Conservation (phyloP, 305 asterid genomes). For the Fraxinus velutina region DNA sequence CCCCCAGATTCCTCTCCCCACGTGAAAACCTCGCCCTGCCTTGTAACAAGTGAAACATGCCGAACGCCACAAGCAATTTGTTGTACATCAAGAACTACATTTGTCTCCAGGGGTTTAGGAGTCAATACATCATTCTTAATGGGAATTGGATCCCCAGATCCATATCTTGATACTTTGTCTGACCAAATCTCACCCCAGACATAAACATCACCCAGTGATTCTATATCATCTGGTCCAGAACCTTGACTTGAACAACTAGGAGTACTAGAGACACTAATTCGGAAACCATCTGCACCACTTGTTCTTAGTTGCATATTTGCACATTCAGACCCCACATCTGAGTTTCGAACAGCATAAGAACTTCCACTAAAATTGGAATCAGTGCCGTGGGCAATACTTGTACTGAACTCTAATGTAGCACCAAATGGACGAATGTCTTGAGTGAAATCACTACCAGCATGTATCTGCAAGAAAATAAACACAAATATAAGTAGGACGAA, state of each 20-base stretch:
- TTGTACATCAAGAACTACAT: slow-evolving; percentile 75
- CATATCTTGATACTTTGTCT: slow-evolving; percentile 57
- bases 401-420: slow-evolving; percentile 47
- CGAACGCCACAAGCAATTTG: slow-evolving; percentile 86
- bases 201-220: slow-evolving; percentile 87
- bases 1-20: slow-evolving; percentile 99
- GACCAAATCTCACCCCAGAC: slow-evolving; percentile 92
- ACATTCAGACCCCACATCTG: slow-evolving; percentile 76
- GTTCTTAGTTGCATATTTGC: slow-evolving; percentile 81
- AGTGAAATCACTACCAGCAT: slow-evolving; percentile 40
- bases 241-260: slow-evolving; percentile 87
- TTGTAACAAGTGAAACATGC: slow-evolving; percentile 78
- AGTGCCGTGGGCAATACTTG: slow-evolving; percentile 46
- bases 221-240: slow-evolving; percentile 85
- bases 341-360: slow-evolving; percentile 35
- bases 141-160: slow-evolving; percentile 53
- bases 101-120: slow-evolving; percentile 76
- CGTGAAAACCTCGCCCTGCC: slow-evolving; percentile 86
- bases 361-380: slow-evolving; percentile 43
- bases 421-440: slow-evolving; percentile 47
- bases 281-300: slow-evolving; percentile 80
- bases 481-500: slow-evolving; percentile 28
- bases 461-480: slow-evolving; percentile 48
- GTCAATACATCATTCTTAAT: slow-evolving; percentile 54
- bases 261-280: slow-evolving; percentile 86